Evolutionary conservation across 352 stramenopile genomes (phyloP), one percentile per base, ranked within the genome.

Genomic region (Pythium rhizo-oryzae): DNA sequence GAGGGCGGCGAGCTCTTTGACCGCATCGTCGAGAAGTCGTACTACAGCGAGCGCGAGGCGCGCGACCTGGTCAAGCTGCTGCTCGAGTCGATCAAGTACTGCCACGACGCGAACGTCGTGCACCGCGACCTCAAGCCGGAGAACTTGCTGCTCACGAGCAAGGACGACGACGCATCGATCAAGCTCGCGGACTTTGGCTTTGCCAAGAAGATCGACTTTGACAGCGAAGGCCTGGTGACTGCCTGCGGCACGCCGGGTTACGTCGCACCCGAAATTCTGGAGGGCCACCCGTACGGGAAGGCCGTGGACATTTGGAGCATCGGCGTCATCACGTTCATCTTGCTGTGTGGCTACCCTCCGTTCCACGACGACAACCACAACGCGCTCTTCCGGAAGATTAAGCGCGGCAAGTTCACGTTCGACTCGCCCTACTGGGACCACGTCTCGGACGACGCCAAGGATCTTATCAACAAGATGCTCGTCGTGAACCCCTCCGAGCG

Each of bases 81-180:
- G 21, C 75, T 96, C 3, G 85, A 96, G 62, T 89, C 90, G 21
- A 90, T 97, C 67, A 91, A 95, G 55, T 97, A 96, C 66, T 96
- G 89, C 61, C 90, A 97, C 59, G 87, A 97, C 44, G 71, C 76
- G 24, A 78, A 95, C 72, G 88, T 99, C 68, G 97, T 99, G 47
- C 98, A 99, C 72, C 89, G 97, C 69, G 98, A 99, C 80, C 83
- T 99, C 41, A 99, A 99, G 76, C 97, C 97, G 8, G 97, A 99
- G 59, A 99, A 99, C 77, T 73, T 99, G 53, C 83, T 99, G 51
- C 77, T 99, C 7, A 93, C 82, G 0, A 90, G 80, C 74, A 91
- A 89, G 67, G 80, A 91, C 43, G 88, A 97, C 65, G 91, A 97
- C 65, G 85, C 92, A 9, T 86, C 78, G 53, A 96, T 96, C 67